A percentile compares a stretch with the other conserved stretches of the same genome.
Evolutionary conservation across 2,329 filamentous ascomycete species (phyloP).

Genomic region (Fusarium sp.): DNA sequence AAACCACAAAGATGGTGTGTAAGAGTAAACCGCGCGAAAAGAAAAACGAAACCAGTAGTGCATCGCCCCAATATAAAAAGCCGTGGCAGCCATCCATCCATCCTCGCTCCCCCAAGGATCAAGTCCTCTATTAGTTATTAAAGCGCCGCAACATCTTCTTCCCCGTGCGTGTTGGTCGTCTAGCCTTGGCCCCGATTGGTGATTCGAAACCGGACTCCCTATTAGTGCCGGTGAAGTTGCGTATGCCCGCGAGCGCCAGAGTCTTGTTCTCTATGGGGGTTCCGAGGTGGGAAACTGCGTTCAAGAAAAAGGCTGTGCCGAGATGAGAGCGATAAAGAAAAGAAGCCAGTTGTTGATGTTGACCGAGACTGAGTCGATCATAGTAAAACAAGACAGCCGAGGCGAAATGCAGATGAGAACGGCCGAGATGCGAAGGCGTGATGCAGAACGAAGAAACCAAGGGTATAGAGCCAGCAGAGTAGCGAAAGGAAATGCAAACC

Average conservation of each 20-base stretch:
- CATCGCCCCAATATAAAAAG: slow-evolving; percentile 4
- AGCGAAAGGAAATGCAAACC: not conserved
- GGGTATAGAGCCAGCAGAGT: slow-evolving; percentile 1
- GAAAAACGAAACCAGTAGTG: not conserved
- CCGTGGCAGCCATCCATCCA: slow-evolving; percentile 10
- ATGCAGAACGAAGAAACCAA: not conserved
- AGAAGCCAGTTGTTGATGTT: slow-evolving; percentile 8
- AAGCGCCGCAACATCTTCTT: slow-evolving; percentile 25
- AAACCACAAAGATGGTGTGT: not conserved
- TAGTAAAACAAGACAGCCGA: not conserved
- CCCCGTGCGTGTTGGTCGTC: slow-evolving; percentile 15
- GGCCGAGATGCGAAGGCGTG: not conserved
- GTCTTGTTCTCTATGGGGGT: slow-evolving; percentile 1
- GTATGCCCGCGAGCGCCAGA: slow-evolving; percentile 5
- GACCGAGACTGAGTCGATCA: not conserved
- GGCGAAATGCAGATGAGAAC: slow-evolving; percentile 7
- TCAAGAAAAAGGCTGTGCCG: slow-evolving; percentile 2
- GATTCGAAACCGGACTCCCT: slow-evolving; percentile 24
- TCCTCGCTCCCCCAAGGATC: slow-evolving; percentile 14
- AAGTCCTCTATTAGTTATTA: slow-evolving; percentile 17
- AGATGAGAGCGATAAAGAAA: slow-evolving; percentile 4
- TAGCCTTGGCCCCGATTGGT: slow-evolving; percentile 26
- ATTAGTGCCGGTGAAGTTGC: slow-evolving; percentile 10
- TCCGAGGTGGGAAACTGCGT: slow-evolving; percentile 7
- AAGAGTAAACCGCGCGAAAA: not conserved